These are phyloP conservation scores for Aspergillus fructus DNA, from an alignment of 2,329 filamentous ascomycete genomes.

Conservation along the genomic window DNA sequence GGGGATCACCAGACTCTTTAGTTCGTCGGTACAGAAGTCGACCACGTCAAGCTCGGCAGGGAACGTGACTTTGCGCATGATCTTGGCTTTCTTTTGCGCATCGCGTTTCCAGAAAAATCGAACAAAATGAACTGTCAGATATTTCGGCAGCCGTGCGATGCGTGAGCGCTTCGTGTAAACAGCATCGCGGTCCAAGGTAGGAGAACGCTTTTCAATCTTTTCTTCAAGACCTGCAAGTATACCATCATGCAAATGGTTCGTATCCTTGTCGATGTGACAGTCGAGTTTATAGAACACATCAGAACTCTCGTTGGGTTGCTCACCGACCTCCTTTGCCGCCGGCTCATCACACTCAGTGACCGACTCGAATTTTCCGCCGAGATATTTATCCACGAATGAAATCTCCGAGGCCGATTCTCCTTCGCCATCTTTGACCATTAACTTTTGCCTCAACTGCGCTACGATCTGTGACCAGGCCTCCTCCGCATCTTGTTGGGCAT, in stretches of 20 bases:
- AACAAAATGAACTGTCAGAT: constrained; percentile 94
- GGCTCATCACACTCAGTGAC: constrained; percentile 81
- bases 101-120: constrained; percentile 98
- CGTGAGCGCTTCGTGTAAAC: constrained; percentile 87
- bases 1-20: constrained; percentile 78
- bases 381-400: constrained; percentile 87
- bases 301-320: constrained; percentile 64
- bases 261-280: constrained; percentile 86
- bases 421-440: constrained; percentile 61
- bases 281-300: constrained; percentile 90
- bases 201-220: constrained; percentile 86
- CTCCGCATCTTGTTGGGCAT: constrained; percentile 97
- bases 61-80: constrained; percentile 98
- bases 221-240: constrained; percentile 79
- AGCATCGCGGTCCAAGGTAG: constrained; percentile 72
- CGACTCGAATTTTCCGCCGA: constrained; percentile 78
- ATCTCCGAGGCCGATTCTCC: constrained; percentile 49
- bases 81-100: constrained; percentile 97
- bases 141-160: constrained; percentile 88
- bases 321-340: constrained; percentile 70
- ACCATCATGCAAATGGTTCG: constrained; percentile 88
- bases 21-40: constrained; percentile 91
- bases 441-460: constrained; percentile 73
- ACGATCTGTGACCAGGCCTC: constrained; percentile 98
- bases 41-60: constrained; percentile 88